These are phyloP conservation scores for Candida sanyaensis DNA, from an alignment of 1,139 yeast species.

Conservation along the genomic window DNA sequence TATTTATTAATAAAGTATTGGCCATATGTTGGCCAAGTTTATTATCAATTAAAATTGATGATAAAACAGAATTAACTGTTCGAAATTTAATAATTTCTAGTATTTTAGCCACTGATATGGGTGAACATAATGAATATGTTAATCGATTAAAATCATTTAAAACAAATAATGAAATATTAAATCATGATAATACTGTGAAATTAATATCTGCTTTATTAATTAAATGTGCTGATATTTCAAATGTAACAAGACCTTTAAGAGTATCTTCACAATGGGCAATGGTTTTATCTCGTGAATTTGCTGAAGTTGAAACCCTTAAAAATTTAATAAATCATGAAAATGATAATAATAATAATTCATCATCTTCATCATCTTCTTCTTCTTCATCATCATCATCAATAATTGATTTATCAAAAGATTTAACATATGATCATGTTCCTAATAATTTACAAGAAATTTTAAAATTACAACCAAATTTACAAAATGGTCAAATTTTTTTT, in stretches of 20 bases:
- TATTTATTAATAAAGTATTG: conserved; percentile 61
- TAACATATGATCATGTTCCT: conserved; percentile 33
- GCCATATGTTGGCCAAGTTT: conserved; percentile 65
- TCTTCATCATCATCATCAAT: not conserved
- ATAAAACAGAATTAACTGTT: conserved; percentile 19
- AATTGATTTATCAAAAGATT: conserved; percentile 16
- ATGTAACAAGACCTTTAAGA: conserved; percentile 77
- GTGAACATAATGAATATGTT: conserved; percentile 78
- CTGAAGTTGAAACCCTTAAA: conserved; percentile 63
- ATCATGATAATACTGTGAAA: conserved; percentile 32
- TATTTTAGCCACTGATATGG: conserved; percentile 94
- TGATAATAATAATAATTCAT: no score
- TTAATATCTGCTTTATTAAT: conserved; percentile 69
- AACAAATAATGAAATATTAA: conserved; percentile 14
- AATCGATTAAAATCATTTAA: conserved; percentile 39
- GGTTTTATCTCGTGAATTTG: conserved; percentile 73
- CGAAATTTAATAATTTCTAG: conserved; percentile 41
- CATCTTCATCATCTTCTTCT: no score
- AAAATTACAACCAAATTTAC: conserved; percentile 48
- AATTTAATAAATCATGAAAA: conserved; percentile 32
- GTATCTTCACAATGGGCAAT: conserved; percentile 88
- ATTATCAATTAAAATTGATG: conserved; percentile 25
- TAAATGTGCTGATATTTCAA: conserved; percentile 93
- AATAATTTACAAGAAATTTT: conserved; percentile 40
- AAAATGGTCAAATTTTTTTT: conserved; percentile 82